Percentiles rank a stretch among this genome's conserved stretches.
Conservation (phyloP, 768 basidiomycete genomes). For the Amanita jacksonii region DNA sequence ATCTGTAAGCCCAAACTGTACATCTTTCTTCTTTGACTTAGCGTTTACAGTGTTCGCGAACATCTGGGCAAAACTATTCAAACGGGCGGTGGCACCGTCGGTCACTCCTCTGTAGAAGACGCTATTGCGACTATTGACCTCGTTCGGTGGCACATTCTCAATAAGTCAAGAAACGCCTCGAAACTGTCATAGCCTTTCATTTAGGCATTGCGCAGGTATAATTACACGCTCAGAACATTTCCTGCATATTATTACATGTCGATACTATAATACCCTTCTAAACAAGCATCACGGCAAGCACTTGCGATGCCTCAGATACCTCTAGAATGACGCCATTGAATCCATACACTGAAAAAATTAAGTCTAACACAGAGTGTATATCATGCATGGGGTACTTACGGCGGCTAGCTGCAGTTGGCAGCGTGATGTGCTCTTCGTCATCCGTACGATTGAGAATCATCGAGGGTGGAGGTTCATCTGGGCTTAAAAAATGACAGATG, state of each 20-base stretch:
- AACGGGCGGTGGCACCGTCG: constrained; percentile 57
- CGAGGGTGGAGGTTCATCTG: constrained; percentile 64
- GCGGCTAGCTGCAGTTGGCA: constrained; percentile 56
- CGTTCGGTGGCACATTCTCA: constrained; percentile 72
- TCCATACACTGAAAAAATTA: constrained; percentile 43
- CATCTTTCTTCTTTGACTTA: constrained; percentile 10
- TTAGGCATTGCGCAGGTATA: no score
- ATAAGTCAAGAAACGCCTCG: constrained; percentile 40
- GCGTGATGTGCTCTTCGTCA: constrained; percentile 59
- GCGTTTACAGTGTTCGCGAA: constrained; percentile 61
- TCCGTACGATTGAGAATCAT: constrained; percentile 77
- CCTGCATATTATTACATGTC: no score
- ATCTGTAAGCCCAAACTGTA: constrained; percentile 45
- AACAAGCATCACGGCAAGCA: constrained; percentile 65
- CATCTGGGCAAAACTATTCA: constrained; percentile 79
- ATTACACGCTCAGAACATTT: no score
- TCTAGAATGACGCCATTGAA: constrained; percentile 80
- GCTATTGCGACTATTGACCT: constrained; percentile 83
- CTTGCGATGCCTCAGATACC: constrained; percentile 68
- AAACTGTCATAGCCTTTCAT: no score
- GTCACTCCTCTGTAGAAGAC: constrained; percentile 90
- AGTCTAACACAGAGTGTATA: not conserved
- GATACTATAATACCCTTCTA: constrained; percentile 17
- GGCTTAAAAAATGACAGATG: constrained; percentile 68
- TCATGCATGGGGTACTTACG: constrained; percentile 34